Evolutionary conservation across 2,329 filamentous ascomycete genomes (phyloP), one percentile per base, ranked within the genome.

Genomic region (Alternaria sp.): DNA sequence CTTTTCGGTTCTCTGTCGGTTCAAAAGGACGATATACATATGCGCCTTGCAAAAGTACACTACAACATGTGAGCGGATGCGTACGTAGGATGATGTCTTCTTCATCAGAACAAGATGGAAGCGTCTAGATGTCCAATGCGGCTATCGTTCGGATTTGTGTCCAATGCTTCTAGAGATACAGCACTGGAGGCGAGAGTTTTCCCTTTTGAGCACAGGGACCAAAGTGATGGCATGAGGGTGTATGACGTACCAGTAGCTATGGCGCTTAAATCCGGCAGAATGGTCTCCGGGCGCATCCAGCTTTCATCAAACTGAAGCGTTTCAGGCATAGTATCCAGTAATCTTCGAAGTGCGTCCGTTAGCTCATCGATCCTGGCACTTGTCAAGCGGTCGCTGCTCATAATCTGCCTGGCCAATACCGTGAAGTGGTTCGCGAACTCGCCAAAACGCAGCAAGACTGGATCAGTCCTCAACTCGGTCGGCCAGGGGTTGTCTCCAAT

Each of bases 401-500:
- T 56, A 6, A 83, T 81, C 56, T 82, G 80, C 60, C 81, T 75
- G 2, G 80, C 80, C n/a, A 82, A 63, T 7, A 83, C 70, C 1
- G 81, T 82, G 61, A 83, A 82, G 26, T 81, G 78, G 53, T 80
- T 76, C 31, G 80, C 76, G 51, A 81, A 82, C 26, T 82, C 78
- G 17, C 76, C 76, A 31, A 83, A 74, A 50, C 80, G 70, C n/a
- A 83, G 64, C 40, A 79, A 74, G 1, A 74, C 77, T 2, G 78
- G 76, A 63, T 83, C 77, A 0, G 77, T 81, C 0, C 80, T 80
- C 11, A 82, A 67, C 21, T 78, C 77, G 28, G 81, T 78, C 0
- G 81, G 79, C 14, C 79, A 77, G 17, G 78, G 80, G 58, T 81
- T 83, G 56, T 83, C 81, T 13, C 81, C 81, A 31, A 82, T 76